Evolutionary conservation across 2,329 filamentous ascomycete species (phyloP).

Genomic region (Trichophyton benhamiae): DNA sequence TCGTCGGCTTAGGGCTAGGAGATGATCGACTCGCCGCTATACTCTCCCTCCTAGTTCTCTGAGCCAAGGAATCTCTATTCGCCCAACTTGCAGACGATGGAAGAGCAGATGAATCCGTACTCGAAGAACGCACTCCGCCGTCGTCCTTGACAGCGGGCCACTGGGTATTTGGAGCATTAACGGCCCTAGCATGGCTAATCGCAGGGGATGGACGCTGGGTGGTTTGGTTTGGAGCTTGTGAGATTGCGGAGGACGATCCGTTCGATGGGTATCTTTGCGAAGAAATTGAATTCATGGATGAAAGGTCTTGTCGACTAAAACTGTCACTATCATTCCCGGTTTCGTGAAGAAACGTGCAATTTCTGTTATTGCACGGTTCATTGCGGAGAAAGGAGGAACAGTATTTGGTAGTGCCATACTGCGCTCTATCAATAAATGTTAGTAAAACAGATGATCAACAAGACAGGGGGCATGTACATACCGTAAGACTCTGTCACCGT

Average conservation of each 20-base stretch:
- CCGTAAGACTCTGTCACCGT: constrained; percentile 74
- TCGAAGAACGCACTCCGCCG: constrained; percentile 39
- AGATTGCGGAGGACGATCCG: constrained; percentile 14
- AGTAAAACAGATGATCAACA: neutral
- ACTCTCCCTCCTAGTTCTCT: constrained; percentile 57
- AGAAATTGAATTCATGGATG: constrained; percentile 81
- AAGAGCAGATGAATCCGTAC: constrained; percentile 72
- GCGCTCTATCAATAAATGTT: constrained; percentile 37
- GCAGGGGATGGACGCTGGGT: constrained; percentile 33
- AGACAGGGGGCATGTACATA: constrained; percentile 41
- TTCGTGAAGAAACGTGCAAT: constrained; percentile 97
- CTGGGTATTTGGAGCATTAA: constrained; percentile 50
- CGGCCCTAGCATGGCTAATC: constrained; percentile 39
- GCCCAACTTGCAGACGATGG: constrained; percentile 94
- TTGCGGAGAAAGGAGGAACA: constrained; percentile 93
- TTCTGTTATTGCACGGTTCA: constrained; percentile 86
- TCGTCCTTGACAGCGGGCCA: constrained; percentile 65
- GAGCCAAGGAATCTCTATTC: constrained; percentile 49
- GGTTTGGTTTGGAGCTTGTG: constrained; percentile 20
- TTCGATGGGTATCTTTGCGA: constrained; percentile 51
- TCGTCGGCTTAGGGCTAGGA: constrained; percentile 59
- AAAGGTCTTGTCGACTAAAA: constrained; percentile 86
- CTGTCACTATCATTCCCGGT: constrained; percentile 97
- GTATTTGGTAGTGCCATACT: constrained; percentile 91
- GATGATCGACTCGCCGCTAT: constrained; percentile 69